Conservation (phyloP, 192 early-diverging fungal species). For the Coemansia sp. region DNA sequence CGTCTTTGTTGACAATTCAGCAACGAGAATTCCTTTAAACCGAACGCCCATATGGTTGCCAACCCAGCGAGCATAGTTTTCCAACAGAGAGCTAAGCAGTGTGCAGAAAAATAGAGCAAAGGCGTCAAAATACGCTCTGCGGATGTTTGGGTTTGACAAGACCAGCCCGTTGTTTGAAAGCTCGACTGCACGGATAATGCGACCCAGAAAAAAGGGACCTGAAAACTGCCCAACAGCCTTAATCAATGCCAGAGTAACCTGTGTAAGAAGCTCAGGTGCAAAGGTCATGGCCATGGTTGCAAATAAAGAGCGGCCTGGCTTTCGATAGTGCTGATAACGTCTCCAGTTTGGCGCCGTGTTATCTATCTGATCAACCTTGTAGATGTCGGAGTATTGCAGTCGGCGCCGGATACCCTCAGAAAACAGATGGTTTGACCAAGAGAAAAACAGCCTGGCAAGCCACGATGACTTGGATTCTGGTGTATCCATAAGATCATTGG, state of each 20-base stretch:
- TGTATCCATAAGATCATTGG: slow-evolving; percentile 11
- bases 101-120: slow-evolving; percentile 61
- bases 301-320: slow-evolving; percentile 27
- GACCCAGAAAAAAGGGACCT: slow-evolving; percentile 58
- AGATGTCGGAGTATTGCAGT: slow-evolving; percentile 61
- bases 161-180: slow-evolving; percentile 21
- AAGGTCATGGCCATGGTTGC: slow-evolving; percentile 38
- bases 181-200: slow-evolving; percentile 56
- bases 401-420: slow-evolving; percentile 50
- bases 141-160: slow-evolving; percentile 6
- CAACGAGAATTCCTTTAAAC: slow-evolving; percentile 58
- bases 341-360: slow-evolving; percentile 39
- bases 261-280: slow-evolving; percentile 42
- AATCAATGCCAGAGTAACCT: slow-evolving; percentile 26
- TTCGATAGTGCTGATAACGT: slow-evolving; percentile 14
- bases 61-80: slow-evolving; percentile 62
- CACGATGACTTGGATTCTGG: slow-evolving; percentile 27
- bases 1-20: slow-evolving; percentile 66
- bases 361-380: slow-evolving; percentile 55
- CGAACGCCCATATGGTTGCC: slow-evolving; percentile 65
- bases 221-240: slow-evolving; percentile 43
- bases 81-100: slow-evolving; percentile 32
- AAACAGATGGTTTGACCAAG: slow-evolving; percentile 64
- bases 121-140: slow-evolving; percentile 57
- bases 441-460: slow-evolving; percentile 45